These are phyloP conservation scores for Pyrrhoderma noxium DNA, from an alignment of 1,284 basidiomycete species.

Conservation along the genomic window DNA sequence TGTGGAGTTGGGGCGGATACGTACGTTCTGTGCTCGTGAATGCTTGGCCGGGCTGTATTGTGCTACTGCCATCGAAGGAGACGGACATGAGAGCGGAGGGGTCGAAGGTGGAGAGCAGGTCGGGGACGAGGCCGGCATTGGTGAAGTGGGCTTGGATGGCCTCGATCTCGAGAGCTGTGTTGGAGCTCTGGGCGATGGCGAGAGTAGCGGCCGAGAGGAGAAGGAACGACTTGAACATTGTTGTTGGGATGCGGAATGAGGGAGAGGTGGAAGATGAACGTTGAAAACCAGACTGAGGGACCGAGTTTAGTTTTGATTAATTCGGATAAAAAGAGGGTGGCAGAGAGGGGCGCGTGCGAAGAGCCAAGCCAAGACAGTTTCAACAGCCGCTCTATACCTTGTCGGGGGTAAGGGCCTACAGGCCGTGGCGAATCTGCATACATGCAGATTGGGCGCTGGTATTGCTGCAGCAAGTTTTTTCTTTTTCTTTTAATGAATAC, in stretches of 20 bases:
- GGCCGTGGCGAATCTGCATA: too few relatives aligned
- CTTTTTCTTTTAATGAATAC: too few relatives aligned
- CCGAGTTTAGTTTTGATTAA: too few relatives aligned
- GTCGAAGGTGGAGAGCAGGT: constrained; percentile 46
- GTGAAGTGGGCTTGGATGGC: constrained; percentile 56
- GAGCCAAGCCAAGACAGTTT: too few relatives aligned
- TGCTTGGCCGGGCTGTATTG: constrained; percentile 50
- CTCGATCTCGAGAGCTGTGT: constrained; percentile 34
- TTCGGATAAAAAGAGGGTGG: neutral
- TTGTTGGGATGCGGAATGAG: constrained; percentile 8
- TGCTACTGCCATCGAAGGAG: constrained; percentile 43
- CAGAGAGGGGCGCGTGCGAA: neutral
- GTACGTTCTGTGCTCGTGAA: constrained; percentile 44
- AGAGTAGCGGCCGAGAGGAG: constrained; percentile 33
- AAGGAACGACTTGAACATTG: constrained; percentile 22
- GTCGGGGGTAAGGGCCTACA: too few relatives aligned
- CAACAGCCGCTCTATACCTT: too few relatives aligned
- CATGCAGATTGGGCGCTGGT: too few relatives aligned
- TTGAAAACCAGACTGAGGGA: too few relatives aligned
- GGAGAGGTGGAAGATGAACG: constrained; percentile 4
- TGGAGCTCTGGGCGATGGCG: constrained; percentile 35
- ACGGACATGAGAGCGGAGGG: constrained; percentile 49
- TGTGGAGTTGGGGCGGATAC: constrained; percentile 22
- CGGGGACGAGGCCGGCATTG: constrained; percentile 52
- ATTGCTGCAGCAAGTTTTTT: too few relatives aligned